Base-by-base conservation (phyloP, 768 basidiomycete genomes). In the Phylloporus sp. region DNA sequence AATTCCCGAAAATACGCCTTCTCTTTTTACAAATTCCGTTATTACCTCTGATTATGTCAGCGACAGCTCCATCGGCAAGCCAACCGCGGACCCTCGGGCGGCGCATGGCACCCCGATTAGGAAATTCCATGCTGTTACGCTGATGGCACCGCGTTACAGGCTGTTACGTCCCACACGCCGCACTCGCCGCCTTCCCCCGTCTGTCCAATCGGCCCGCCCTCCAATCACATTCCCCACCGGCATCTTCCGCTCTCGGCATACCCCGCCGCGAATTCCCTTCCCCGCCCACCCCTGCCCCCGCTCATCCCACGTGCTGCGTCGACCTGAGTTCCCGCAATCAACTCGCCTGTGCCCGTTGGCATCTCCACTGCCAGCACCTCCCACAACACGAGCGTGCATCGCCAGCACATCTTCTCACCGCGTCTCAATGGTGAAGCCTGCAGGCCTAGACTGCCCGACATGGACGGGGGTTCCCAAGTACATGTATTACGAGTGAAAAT, bases 21-120 rank as follows among this genome's bases (percentile, higher is more conserved):
- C 41, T 47, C 38, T 47, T 53, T 66, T 68, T 54, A 42, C 59
- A 68, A 68, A 63, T 65, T 56, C 55, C 42, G 64, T 49, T 66
- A 70, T 70, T 58, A 69, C 56, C 58, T 65, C 2, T 66, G 63
- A 58, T 65, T 64, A 64, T 53, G 36, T 62, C 41, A 66, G 27
- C 57, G 49, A 49, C 56, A 65, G 54, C 51, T 58, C 49, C 51
- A 60, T 60, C 60, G 62, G 63, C 62, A 64, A 49, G 35, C 56
- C 50, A 60, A 63, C 68, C 68, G 68, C 68, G 68, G 68, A 52
- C 23, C 68, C 68, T 70, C 68, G 68, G 67, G 50, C 45, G 54
- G 54, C 6, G 45, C 44, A 49, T 43, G 2, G n/a, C n/a, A 24
- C 22, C 54, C 56, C 5, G 22, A 52, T 61, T 40, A 55, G 52